Conservation (phyloP, 441 rosid genomes). For the Syzygium malaccense region DNA sequence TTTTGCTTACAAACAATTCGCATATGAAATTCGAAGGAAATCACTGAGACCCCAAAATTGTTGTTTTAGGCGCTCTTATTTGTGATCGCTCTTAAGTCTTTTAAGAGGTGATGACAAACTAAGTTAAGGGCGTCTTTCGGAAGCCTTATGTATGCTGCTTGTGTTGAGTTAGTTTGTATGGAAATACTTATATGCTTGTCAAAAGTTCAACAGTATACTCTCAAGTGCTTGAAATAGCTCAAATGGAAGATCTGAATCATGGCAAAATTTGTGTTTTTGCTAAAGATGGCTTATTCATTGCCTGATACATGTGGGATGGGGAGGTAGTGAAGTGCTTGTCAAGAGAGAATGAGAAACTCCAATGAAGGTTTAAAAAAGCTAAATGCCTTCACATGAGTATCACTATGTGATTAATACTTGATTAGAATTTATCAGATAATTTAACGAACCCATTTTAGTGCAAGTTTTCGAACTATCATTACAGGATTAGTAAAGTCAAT, state of each 20-base stretch:
- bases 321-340: not conserved
- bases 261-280: not conserved
- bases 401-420: not conserved
- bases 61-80: not conserved
- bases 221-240: not conserved
- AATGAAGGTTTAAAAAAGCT: not conserved
- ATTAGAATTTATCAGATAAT: not conserved
- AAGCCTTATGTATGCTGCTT: not conserved
- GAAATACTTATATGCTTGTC: not conserved
- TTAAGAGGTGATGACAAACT: not conserved
- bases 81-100: not conserved
- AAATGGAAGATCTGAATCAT: not conserved
- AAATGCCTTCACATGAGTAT: not conserved
- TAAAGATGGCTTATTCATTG: not conserved
- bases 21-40: not conserved
- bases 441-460: not conserved
- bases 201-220: not conserved
- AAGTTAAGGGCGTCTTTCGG: not conserved
- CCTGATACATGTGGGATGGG: not conserved
- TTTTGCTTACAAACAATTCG: not conserved
- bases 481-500: not conserved
- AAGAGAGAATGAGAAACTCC: not conserved
- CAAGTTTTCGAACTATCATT: not conserved
- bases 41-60: not conserved
- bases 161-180: not conserved